Percentiles rank a stretch among this genome's conserved stretches.
phyloP scores from a whole-genome alignment of 2,329 filamentous ascomycete species.

The Talaromyces sp. region DNA sequence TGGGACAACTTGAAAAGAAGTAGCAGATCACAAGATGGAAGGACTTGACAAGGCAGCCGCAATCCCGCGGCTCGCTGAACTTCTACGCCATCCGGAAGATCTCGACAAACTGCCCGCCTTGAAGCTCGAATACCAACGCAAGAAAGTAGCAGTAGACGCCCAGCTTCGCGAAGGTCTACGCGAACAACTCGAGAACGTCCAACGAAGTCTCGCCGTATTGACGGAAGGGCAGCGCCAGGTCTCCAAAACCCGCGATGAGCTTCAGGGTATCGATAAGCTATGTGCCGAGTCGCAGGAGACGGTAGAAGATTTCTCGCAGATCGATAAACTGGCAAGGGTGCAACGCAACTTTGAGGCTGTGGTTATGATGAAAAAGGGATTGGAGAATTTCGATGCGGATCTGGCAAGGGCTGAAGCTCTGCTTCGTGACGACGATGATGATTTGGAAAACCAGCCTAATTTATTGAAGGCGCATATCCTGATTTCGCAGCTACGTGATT shows the following conservation, averaged over 20 bases:
- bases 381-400: conserved; percentile 81
- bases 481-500: conserved; percentile 85
- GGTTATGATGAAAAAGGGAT: conserved; percentile 84
- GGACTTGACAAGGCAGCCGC: conserved; percentile 58
- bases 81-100: conserved; percentile 92
- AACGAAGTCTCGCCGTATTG: conserved; percentile 85
- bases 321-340: conserved; percentile 50
- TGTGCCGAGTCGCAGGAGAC: conserved; percentile 97
- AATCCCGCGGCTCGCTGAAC: conserved; percentile 77
- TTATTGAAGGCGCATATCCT: conserved; percentile 86
- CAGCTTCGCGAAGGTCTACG: conserved; percentile 84
- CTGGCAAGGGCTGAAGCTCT: conserved; percentile 72
- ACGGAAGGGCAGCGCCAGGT: conserved; percentile 88
- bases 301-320: conserved; percentile 95
- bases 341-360: conserved; percentile 95
- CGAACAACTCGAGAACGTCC: conserved; percentile 91
- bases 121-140: conserved; percentile 88
- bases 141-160: conserved; percentile 86
- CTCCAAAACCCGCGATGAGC: conserved; percentile 91
- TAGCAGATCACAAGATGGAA: conserved; percentile 26
- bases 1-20: not conserved
- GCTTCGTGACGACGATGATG: conserved; percentile 76
- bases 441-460: conserved; percentile 88
- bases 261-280: conserved; percentile 96
- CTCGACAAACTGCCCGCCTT: conserved; percentile 90